Base-by-base conservation (phyloP, 768 basidiomycete species). In the Pholiota microspora region DNA sequence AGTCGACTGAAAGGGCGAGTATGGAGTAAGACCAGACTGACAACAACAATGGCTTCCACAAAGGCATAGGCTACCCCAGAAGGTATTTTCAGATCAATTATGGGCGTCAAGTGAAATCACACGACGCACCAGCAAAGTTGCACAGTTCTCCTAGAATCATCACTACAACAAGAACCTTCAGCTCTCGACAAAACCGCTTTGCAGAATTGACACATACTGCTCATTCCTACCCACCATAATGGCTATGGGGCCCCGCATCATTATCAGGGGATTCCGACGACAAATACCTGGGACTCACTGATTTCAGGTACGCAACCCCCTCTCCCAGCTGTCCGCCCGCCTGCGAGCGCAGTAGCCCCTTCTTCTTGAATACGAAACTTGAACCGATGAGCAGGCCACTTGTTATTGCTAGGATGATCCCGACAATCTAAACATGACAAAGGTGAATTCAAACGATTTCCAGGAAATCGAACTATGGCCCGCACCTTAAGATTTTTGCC, bases 351-450 rank as follows among this genome's bases (percentile, higher is more conserved):
- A 93, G 67, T 16, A 93, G 76, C 7, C 91, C 96, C 66, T 93
- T 97, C 82, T 99, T 99, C 84, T 99, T 99, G 76, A 99, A 88
- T 2, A 98, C 95, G 70, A 98, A 98, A 62, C 86, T 89, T 35
- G 82, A 81, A 4, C 96, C 97, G 57, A 98, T 99, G 57, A 99
- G 83, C 25, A 94, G 36, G 7, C 96, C 97, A 64, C 89, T 92
- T 32, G 68, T 62, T 48, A 94, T 67, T 46, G 92, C 89, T 56
- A 93, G 81, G 45, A 91, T 69, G 61, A 93, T 83, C 9, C 91
- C 90, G 60, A 91, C 84, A 65, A 90, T 62, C 87, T 38, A 32
- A 16, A 53, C n/a, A n/a, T n/a, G 38, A 31, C 18, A 44, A 34
- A 40, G 24, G 34, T 45, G 44, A 40, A 55, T 55, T 44, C 7